Conservation (phyloP, 192 early-diverging fungal genomes). For the Oehlia diaphana region DNA sequence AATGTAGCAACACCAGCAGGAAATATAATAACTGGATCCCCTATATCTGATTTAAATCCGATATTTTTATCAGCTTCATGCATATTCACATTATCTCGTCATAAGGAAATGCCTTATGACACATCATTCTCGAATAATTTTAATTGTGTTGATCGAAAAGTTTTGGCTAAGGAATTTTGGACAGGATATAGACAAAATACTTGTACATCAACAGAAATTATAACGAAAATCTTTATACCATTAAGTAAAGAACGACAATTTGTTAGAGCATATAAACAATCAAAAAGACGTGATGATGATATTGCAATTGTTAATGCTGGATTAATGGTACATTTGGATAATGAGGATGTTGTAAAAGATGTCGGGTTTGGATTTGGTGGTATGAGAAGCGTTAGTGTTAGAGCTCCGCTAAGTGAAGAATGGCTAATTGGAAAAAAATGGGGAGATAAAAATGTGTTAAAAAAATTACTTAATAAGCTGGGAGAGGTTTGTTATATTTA, state of each 20-base stretch:
- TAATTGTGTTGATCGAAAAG: constrained; percentile 34
- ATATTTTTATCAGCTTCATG: constrained; percentile 72
- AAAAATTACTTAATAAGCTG: constrained; percentile 43
- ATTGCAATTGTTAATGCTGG: constrained; percentile 86
- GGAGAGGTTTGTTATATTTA: constrained; percentile 31
- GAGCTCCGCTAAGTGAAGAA: constrained; percentile 49
- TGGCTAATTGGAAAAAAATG: constrained; percentile 55
- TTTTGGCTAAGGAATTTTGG: constrained; percentile 76
- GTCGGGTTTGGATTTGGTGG: constrained; percentile 77
- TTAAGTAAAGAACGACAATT: constrained; percentile 58
- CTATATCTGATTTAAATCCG: constrained; percentile 88
- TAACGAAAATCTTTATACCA: constrained; percentile 69
- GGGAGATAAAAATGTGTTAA: constrained; percentile 50
- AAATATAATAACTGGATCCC: constrained; percentile 86
- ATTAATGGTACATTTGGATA: constrained; percentile 57
- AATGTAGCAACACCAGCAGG: constrained; percentile 85
- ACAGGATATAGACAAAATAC: constrained; percentile 81
- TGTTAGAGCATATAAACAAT: constrained; percentile 80
- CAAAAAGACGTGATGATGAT: constrained; percentile 85
- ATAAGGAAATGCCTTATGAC: constrained; percentile 18
- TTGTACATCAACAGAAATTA: constrained; percentile 58
- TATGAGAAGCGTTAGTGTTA: constrained; percentile 66
- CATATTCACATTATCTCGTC: constrained; percentile 45
- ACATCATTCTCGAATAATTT: background rate
- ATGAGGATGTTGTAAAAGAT: constrained; percentile 49